Base-by-base conservation (phyloP, 2,329 filamentous ascomycete species). In the Neofusicoccum sp. region DNA sequence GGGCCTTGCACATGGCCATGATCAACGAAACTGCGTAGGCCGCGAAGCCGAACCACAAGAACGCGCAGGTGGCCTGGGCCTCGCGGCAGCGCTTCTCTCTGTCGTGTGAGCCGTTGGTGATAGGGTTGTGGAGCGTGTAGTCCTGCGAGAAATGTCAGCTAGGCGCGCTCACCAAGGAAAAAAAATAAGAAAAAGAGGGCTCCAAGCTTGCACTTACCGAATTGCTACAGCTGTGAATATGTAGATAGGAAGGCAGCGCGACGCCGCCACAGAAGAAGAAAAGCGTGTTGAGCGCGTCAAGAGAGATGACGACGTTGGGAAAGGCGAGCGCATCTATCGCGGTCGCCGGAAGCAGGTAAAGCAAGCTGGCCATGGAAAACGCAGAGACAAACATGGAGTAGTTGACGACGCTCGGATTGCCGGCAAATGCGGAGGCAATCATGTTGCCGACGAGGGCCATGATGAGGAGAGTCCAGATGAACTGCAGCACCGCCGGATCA, bases 1-100 rank as follows among this genome's bases (percentile, higher is more conserved):
- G 80, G 62, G 78, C 76, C 28, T 56, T 36, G 26, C 36, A 56
- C 51, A 38, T 43, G 51, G n/a, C n/a, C 68, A 86, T 72, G 60
- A 82, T 76, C 64, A 89, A 80, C 3, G 78, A 76, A 16, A 71
- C 85, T 30, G 79, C 76, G 69, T 88, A 89, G 28, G 82, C 79
- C 40, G 78, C 81, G 72, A 88, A 90, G 51, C 90, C 82, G 77
- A 93, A 92, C 88, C 88, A 93, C 76, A 91, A 82, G 78, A 93
- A 93, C 38, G 85, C 88, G 34, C 84, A 85, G 64, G 84, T 83
- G 38, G 89, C 89, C 78, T 93, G 89, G 14, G 90, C 84, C 76
- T 91, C 86, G 64, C 84, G 86, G 77, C 90, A 93, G 65, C 88
- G 84, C 78, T 87, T 86, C 71, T 79, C 73, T 62, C 82, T 78